Base-by-base conservation (phyloP, 2,329 filamentous ascomycete species). In the Hypomyces rosellus region DNA sequence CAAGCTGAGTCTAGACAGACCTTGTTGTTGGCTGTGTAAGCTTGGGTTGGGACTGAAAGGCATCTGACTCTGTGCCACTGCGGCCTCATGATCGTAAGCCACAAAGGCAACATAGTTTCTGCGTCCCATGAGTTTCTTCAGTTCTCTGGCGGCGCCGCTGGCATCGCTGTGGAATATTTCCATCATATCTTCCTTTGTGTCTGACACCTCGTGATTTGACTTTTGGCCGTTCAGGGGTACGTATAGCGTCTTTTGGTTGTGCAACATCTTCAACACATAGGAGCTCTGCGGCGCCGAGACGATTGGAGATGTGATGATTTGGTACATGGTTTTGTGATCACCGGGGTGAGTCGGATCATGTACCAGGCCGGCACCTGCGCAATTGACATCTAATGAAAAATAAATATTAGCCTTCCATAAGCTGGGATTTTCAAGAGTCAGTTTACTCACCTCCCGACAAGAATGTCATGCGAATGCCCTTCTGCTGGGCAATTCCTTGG, bases 101-200 rank as follows among this genome's bases (percentile, higher is more conserved):
- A 97, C 86, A 57, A 95, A 86, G 1, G 92, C 89, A 12, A 92
- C 84, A 63, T 97, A 99, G 65, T 96, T 97, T 52, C 93, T 78
- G 39, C 92, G 77, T 1, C 86, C 89, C 90, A 99, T 99, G 46
- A 99, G 79, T 63, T 92, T 88, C 72, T 91, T 91, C 63, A 91
- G 77, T 67, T 96, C 92, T 43, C 91, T 79, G 1, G 84, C 76
- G 34, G 82, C 75, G n/a, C 93, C 92, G 48, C 85, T 89, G 14
- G 93, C 89, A 61, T 99, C 93, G 7, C 86, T 88, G 62, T 93
- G 89, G 78, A 99, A 99, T 58, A 99, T 95, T 74, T 99, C 93
- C 88, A 99, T 95, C 93, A 99, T 99, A 70, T 99, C 93, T 69
- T 99, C 93, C 70, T 99, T 97, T 43, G 93, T 99, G 66, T 99